phyloP scores from a whole-genome alignment of 164 flowering plant genomes.

The Magnolia sinica region DNA sequence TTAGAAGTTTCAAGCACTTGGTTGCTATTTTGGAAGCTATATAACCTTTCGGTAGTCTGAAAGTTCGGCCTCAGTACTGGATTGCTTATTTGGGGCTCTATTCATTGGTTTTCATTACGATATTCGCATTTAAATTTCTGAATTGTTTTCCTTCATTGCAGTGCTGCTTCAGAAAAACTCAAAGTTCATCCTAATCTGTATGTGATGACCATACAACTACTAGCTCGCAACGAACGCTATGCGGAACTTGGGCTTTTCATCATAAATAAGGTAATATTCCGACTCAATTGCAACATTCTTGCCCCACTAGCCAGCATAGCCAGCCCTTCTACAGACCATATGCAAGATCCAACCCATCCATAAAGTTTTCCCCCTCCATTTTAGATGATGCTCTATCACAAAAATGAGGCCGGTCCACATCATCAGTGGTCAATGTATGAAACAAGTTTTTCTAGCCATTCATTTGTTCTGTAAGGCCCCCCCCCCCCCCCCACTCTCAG shows the following conservation, averaged over 20 bases:
- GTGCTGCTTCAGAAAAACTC: constrained; percentile 65
- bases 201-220: constrained; percentile 67
- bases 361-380: background rate
- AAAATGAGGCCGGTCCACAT: background rate
- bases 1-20: background rate
- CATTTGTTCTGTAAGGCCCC: no score
- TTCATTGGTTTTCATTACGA: background rate
- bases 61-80: background rate
- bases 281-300: background rate
- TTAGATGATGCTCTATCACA: background rate
- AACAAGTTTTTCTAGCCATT: no score
- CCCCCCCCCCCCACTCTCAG: no score
- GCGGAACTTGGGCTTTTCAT: constrained; percentile 73
- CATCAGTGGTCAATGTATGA: no score
- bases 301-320: background rate
- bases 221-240: constrained; percentile 68
- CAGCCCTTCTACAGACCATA: background rate
- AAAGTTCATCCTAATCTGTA: constrained; percentile 67
- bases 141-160: constrained; percentile 27
- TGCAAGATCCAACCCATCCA: background rate
- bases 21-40: background rate
- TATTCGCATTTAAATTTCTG: background rate
- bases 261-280: constrained; percentile 61
- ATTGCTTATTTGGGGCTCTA: background rate
- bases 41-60: no score